Percentiles rank a stretch among this genome's conserved stretches.
These are phyloP conservation scores for Trichomonas gallinae DNA, from an alignment of 208 protist species.

Conservation along the genomic window DNA sequence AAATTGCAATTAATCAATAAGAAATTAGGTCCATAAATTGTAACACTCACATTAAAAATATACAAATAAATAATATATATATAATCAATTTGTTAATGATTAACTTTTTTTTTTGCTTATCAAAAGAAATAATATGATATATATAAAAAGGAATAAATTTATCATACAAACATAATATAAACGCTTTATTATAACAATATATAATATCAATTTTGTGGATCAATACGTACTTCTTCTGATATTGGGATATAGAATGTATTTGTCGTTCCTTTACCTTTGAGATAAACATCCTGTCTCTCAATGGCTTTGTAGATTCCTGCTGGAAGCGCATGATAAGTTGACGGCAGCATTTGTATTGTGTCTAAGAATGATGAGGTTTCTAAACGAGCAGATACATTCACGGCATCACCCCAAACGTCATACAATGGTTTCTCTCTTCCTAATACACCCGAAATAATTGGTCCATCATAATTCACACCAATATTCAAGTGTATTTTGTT, in stretches of 20 bases:
- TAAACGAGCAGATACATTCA: background rate
- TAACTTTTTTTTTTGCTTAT: no score
- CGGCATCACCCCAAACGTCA: background rate
- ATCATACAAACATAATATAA: no score
- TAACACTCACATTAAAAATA: no score
- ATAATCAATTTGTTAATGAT: no score
- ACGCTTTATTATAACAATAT: no score
- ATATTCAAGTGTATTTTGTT: background rate
- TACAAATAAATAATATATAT: no score
- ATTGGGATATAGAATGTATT: background rate
- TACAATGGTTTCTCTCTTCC: background rate
- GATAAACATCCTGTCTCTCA: background rate
- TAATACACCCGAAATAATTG: background rate
- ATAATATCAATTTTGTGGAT: no score
- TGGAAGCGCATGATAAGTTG: background rate
- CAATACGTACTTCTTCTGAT: no score
- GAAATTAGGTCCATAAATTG: no score
- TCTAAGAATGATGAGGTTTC: background rate
- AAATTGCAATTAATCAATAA: no score
- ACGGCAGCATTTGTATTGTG: background rate
- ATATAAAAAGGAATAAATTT: no score
- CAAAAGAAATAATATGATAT: no score
- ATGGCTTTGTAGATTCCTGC: background rate
- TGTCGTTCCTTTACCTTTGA: background rate
- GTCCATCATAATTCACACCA: background rate